A percentile compares a stretch with the other conserved stretches of the same genome.
phyloP scores from a whole-genome alignment of 2,329 filamentous ascomycete genomes.

The Pezicula rhizophila region DNA sequence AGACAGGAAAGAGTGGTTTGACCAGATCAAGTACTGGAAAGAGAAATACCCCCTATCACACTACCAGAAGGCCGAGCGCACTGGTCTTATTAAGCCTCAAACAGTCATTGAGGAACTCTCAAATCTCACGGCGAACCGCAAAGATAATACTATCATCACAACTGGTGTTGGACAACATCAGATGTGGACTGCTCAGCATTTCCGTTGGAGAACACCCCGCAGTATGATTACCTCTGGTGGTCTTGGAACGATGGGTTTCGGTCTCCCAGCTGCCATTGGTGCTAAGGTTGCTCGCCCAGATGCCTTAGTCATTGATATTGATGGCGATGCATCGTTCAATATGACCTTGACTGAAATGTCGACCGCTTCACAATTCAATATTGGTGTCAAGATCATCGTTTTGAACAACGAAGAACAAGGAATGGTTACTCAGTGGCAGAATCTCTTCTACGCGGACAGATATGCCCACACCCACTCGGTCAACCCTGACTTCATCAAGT shows the following conservation, averaged over 20 bases:
- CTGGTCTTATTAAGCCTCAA: constrained; percentile 89
- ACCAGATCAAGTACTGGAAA: constrained; percentile 88
- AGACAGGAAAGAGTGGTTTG: constrained; percentile 79
- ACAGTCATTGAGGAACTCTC: constrained; percentile 86
- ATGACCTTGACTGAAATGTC: constrained; percentile 97
- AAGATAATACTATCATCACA: constrained; percentile 79
- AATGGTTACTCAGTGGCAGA: constrained; percentile 99
- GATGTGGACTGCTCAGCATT: constrained; percentile 98
- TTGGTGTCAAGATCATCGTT: constrained; percentile 89
- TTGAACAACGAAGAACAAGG: constrained; percentile 97
- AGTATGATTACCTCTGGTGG: constrained; percentile 96
- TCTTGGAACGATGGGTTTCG: constrained; percentile 93
- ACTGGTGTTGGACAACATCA: constrained; percentile 97
- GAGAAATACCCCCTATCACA: constrained; percentile 75
- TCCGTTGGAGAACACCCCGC: constrained; percentile 85
- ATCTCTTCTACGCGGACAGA: constrained; percentile 92
- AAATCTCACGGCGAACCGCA: constrained; percentile 71
- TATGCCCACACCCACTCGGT: constrained; percentile 88
- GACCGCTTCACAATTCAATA: constrained; percentile 91
- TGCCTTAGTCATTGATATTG: constrained; percentile 75
- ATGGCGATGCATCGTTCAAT: constrained; percentile 97
- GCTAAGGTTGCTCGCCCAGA: constrained; percentile 75
- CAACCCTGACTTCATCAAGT: constrained; percentile 94
- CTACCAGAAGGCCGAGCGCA: constrained; percentile 71
- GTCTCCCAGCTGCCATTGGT: constrained; percentile 89